Evolutionary conservation across 176 grass and related monocot species (phyloP).

Genomic region (Musa troglodytarum): DNA sequence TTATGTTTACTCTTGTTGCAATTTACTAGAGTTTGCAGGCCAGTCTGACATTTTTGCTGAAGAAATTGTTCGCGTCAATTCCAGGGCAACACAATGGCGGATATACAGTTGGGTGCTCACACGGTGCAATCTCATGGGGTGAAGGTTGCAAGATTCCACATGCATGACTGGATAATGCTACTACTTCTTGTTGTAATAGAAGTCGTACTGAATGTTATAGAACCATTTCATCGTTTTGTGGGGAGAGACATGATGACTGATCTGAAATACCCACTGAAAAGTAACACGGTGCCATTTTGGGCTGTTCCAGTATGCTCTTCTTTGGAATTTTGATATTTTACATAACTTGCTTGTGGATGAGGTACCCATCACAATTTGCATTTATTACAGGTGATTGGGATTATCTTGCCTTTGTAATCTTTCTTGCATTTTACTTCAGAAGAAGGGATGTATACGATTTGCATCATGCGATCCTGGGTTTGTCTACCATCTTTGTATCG

Average conservation of each 20-base stretch:
- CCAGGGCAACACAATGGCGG: conserved; percentile 25
- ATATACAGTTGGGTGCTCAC: conserved; percentile 42
- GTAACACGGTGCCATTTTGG: conserved; percentile 64
- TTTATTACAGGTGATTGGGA: conserved; percentile 52
- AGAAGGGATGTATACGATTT: conserved; percentile 89
- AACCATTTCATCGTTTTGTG: conserved; percentile 61
- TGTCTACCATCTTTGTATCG: not conserved
- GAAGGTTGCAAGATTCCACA: conserved; percentile 44
- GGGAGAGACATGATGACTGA: conserved; percentile 58
- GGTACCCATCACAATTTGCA: conserved; percentile 9
- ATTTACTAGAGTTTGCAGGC: not conserved
- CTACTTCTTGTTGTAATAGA: conserved; percentile 32
- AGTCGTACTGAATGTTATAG: conserved; percentile 49
- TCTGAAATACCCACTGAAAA: conserved; percentile 49
- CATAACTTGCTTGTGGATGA: not conserved
- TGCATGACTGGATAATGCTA: conserved; percentile 68
- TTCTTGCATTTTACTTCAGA: conserved; percentile 77
- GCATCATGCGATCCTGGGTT: conserved; percentile 92
- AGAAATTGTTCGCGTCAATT: too few species aligned
- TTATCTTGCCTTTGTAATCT: conserved; percentile 52
- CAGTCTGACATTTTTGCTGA: not conserved
- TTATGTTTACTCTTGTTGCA: not conserved
- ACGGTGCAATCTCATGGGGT: conserved; percentile 49
- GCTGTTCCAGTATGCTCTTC: conserved; percentile 49
- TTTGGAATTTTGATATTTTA: conserved; percentile 11